Base-by-base conservation (phyloP, 2,329 filamentous ascomycete genomes). In the Fusarium tanahbumbuense region DNA sequence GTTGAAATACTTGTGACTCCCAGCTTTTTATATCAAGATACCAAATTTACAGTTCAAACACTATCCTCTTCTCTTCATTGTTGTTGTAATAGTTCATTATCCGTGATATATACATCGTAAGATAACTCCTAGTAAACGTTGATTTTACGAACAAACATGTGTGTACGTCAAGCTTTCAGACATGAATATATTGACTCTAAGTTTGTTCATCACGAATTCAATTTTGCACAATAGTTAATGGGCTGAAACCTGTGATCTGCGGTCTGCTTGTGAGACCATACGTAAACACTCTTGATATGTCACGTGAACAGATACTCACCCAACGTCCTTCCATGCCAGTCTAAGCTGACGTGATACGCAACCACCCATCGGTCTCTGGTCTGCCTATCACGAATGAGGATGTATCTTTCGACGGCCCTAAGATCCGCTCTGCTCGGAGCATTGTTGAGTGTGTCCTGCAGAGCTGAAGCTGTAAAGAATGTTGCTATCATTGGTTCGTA, bases 401-500 rank as follows among this genome's bases (percentile, higher is more conserved):
- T 76, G 75, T 57, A 53, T 49, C 13, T 56, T 44, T 45, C 59
- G n/a, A 64, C 60, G 56, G 48, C 54, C 16, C 40, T 64, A n/a
- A 49, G 37, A 22, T 48, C 76, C n/a, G 66, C 71, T 20, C 61
- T 73, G 22, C 56, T 76, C 13, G 68, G 61, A 40, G 50, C 64
- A 20, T 50, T 72, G n/a, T 65, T 66, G 34, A 56, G 47, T 47
- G 62, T 50, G 30, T 53, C 69, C 15, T 58, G 44, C 42, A 48
- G 28, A 27, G 48, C 57, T 30, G 41, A 60, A 15, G 59, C 75
- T 44, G 72, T 77, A 22, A 78, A 75, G 62, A 81, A 80, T 56
- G 73, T 81, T 48, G 79, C 79, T 28, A 78, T 81, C 20, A 80
- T 81, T 41, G 79, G 79, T 81, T 57, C 64, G 78, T 77, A 52